phyloP scores from a whole-genome alignment of 805 yeast genomes.

The Candida railenensis region DNA sequence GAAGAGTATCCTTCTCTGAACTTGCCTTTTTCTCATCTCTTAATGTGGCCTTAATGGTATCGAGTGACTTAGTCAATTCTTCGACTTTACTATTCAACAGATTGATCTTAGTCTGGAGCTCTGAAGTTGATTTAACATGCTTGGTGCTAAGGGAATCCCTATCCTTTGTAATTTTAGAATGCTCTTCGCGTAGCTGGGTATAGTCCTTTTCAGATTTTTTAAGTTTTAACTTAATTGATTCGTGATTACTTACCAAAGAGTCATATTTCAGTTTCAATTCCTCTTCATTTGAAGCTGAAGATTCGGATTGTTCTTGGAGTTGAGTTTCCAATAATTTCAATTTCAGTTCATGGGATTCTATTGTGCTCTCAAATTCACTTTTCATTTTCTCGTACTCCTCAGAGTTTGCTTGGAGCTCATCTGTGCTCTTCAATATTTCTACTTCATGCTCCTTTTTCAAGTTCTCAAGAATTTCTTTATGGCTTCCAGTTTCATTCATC shows the following conservation, averaged over 20 bases:
- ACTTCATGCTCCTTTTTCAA: background rate
- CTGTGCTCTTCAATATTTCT: constrained; percentile 8
- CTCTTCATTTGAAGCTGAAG: background rate
- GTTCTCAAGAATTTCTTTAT: background rate
- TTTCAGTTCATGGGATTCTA: constrained; percentile 9
- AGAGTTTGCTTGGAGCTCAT: constrained; percentile 10
- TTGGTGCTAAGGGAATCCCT: background rate
- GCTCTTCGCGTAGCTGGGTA: background rate
- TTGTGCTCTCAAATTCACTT: constrained; percentile 10
- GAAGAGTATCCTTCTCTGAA: background rate
- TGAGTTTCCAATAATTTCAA: constrained; percentile 10
- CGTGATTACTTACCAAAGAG: constrained; percentile 1
- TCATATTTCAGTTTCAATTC: constrained; percentile 8
- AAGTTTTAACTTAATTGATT: constrained; percentile 5
- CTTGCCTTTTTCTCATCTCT: background rate
- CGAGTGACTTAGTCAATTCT: background rate
- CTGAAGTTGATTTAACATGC: constrained; percentile 7
- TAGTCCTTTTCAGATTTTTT: background rate
- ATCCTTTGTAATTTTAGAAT: background rate
- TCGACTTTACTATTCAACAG: background rate
- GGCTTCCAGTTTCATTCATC: constrained; percentile 9
- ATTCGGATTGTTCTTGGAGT: constrained; percentile 1
- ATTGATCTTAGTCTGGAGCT: constrained; percentile 4
- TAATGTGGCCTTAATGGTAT: background rate
- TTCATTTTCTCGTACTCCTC: constrained; percentile 7